Evolutionary conservation across 1,284 basidiomycete genomes (phyloP), one percentile per base, ranked within the genome.

Genomic region (Mycena citricolor): DNA sequence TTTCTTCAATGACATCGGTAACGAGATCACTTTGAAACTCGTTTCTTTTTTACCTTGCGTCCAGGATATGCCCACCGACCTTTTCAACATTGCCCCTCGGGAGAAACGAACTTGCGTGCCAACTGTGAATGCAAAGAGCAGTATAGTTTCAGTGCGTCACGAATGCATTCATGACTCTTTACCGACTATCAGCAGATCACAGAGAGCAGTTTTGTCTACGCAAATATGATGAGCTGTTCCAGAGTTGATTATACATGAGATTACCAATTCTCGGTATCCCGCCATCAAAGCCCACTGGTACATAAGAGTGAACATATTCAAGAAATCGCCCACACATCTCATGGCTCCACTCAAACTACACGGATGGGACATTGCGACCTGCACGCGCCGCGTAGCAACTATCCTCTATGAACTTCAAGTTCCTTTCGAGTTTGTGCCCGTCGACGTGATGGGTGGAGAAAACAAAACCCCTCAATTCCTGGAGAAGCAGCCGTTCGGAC

Each of bases 181-280:
- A n/a, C n/a, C n/a, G n/a, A n/a, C n/a, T n/a, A n/a, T n/a, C n/a
- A n/a, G 3, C 55, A 86, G 85, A 88, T 59, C 81, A 82, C 51
- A 79, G 85, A 53, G 79, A 83, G 82, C 89, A 89, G 65, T 89
- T 86, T 21, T 90, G 87, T 58, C n/a, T n/a, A n/a, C n/a, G n/a
- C n/a, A n/a, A n/a, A n/a, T n/a, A n/a, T n/a, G n/a, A n/a, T n/a
- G n/a, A n/a, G n/a, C n/a, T n/a, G n/a, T n/a, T n/a, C n/a, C n/a
- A n/a, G n/a, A n/a, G n/a, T n/a, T n/a, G n/a, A n/a, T n/a, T n/a
- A n/a, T n/a, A n/a, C n/a, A n/a, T n/a, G n/a, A n/a, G n/a, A n/a
- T n/a, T n/a, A n/a, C n/a, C n/a, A n/a, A n/a, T n/a, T n/a, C n/a
- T n/a, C n/a, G n/a, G n/a, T n/a, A n/a, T n/a, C n/a, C n/a, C n/a